phyloP scores from a whole-genome alignment of 306 rosid genomes.

The Castanea sativa region DNA sequence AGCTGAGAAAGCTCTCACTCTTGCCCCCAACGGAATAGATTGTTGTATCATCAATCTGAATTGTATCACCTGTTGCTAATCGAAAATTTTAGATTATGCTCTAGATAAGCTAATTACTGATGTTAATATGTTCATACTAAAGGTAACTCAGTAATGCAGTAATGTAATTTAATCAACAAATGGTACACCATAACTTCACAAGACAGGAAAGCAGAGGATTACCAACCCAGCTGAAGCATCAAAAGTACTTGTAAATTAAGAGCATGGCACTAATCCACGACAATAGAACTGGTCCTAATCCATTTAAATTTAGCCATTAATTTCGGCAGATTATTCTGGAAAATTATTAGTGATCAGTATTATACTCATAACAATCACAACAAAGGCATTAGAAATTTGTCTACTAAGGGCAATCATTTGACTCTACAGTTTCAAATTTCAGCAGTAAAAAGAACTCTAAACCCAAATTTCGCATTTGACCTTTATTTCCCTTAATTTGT shows the following conservation, averaged over 20 bases:
- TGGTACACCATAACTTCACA: neutral
- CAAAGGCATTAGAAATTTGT: no score
- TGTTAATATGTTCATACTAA: neutral
- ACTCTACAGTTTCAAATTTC: neutral
- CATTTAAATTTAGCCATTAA: no score
- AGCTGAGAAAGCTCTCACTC: slow-evolving; percentile 56
- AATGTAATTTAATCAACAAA: neutral
- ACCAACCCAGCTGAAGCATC: neutral
- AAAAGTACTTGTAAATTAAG: neutral
- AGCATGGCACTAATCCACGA: no score
- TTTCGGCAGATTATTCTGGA: no score
- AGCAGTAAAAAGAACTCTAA: neutral
- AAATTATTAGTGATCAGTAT: no score
- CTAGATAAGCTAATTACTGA: neutral
- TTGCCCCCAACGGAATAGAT: slow-evolving; percentile 44
- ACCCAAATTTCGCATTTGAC: neutral
- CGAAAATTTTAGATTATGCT: slow-evolving; percentile 2
- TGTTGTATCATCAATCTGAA: slow-evolving; percentile 28
- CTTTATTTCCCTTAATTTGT: neutral
- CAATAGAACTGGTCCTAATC: no score
- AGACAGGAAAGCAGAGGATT: neutral
- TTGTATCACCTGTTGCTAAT: slow-evolving; percentile 36
- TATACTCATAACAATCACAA: no score
- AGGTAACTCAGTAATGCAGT: neutral
- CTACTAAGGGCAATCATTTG: no score